phyloP scores from a whole-genome alignment of 345 rosid species.

The Euphorbia peplus region DNA sequence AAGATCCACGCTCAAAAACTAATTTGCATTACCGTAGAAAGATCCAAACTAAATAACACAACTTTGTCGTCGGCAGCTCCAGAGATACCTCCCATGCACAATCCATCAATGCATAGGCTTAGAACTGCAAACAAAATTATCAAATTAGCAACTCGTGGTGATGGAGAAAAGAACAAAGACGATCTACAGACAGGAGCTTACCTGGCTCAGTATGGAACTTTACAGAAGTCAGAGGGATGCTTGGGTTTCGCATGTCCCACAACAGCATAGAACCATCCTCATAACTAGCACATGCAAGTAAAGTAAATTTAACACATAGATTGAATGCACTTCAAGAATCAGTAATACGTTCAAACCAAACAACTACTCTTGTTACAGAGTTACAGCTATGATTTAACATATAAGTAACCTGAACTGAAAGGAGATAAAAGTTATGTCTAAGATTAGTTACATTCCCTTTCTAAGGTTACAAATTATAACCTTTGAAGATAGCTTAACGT shows the following conservation, averaged over 20 bases:
- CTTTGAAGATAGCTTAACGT: no score
- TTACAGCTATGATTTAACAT: neutral
- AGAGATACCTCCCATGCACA: slow-evolving; percentile 80
- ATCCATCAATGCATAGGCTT: slow-evolving; percentile 56
- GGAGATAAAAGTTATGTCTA: neutral
- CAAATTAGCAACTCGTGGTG: slow-evolving; percentile 3
- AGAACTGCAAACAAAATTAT: slow-evolving; percentile 52
- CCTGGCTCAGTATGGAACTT: slow-evolving; percentile 95
- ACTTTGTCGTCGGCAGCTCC: slow-evolving; percentile 86
- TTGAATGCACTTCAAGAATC: neutral
- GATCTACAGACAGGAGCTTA: slow-evolving; percentile 20
- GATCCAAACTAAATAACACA: slow-evolving; percentile 59
- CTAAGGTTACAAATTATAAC: neutral
- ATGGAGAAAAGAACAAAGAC: slow-evolving; percentile 8
- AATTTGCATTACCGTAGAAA: slow-evolving; percentile 45
- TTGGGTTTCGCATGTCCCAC: slow-evolving; percentile 80
- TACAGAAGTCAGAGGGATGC: slow-evolving; percentile 55
- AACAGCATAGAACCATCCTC: slow-evolving; percentile 85
- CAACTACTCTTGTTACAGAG: neutral
- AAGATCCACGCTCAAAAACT: neutral
- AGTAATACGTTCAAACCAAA: neutral
- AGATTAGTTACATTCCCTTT: neutral
- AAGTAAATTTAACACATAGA: slow-evolving; percentile 7
- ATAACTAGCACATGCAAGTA: slow-evolving; percentile 39
- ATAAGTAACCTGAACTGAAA: slow-evolving; percentile 3